Percentiles rank a stretch among this genome's conserved stretches.
These are phyloP conservation scores for Sclerotinia subarctica DNA, from an alignment of 2,329 filamentous ascomycete species.

Conservation along the genomic window DNA sequence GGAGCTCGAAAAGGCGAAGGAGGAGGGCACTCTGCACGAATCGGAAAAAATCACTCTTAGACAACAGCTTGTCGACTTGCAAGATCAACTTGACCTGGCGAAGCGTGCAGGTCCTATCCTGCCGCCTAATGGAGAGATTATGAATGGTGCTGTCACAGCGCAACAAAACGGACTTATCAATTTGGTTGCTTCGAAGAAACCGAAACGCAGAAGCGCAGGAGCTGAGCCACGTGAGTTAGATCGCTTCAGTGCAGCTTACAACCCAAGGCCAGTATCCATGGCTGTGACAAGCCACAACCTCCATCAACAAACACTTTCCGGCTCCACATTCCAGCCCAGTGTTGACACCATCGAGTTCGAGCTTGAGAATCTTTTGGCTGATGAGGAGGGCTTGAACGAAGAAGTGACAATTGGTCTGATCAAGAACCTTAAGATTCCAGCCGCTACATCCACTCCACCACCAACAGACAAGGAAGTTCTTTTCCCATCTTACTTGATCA, in stretches of 20 bases:
- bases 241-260: slow-evolving; percentile 88
- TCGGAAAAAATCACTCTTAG: slow-evolving; percentile 80
- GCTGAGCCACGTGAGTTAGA: slow-evolving; percentile 82
- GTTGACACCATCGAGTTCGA: slow-evolving; percentile 93
- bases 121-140: slow-evolving; percentile 66
- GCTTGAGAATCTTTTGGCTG: slow-evolving; percentile 86
- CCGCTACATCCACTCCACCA: slow-evolving; percentile 78
- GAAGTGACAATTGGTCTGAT: slow-evolving; percentile 97
- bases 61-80: slow-evolving; percentile 83
- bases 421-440: slow-evolving; percentile 92
- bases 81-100: slow-evolving; percentile 87
- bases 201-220: slow-evolving; percentile 88
- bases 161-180: slow-evolving; percentile 83
- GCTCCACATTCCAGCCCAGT: slow-evolving; percentile 73
- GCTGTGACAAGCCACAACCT: slow-evolving; percentile 65
- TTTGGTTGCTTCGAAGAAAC: slow-evolving; percentile 93
- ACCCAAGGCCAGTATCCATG: slow-evolving; percentile 95
- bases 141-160: slow-evolving; percentile 58
- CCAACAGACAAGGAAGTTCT: slow-evolving; percentile 98
- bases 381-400: slow-evolving; percentile 94
- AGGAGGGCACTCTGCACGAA: slow-evolving; percentile 72
- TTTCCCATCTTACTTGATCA: slow-evolving; percentile 98
- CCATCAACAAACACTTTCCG: slow-evolving; percentile 68
- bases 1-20: slow-evolving; percentile 76
- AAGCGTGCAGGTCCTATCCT: slow-evolving; percentile 59